phyloP scores from a whole-genome alignment of 1,284 basidiomycete genomes.

The Cystobasidiaceae sp. region DNA sequence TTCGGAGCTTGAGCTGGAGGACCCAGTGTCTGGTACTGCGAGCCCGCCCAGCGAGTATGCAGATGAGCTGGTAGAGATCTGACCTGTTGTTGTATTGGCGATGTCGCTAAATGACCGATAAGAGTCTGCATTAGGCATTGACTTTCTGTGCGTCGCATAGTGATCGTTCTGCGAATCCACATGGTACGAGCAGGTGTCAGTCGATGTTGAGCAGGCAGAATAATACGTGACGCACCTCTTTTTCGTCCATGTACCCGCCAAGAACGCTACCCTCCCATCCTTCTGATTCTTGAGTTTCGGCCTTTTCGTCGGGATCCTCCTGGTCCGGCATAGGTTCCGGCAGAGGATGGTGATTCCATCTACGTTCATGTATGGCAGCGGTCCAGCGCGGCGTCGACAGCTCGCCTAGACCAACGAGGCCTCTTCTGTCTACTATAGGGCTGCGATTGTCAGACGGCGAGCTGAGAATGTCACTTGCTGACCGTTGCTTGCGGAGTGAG shows the following conservation, averaged over 20 bases:
- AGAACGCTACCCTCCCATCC: conserved; percentile 25
- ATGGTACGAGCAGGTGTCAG: neutral
- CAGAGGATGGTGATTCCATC: conserved; percentile 34
- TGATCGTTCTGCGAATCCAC: conserved; percentile 5
- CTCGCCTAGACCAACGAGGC: conserved; percentile 89
- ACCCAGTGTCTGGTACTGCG: conserved; percentile 20
- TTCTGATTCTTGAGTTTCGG: too few species aligned
- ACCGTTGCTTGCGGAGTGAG: conserved; percentile 5
- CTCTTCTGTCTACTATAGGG: conserved; percentile 68
- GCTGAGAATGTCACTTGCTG: conserved; percentile 8
- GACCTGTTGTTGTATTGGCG: neutral
- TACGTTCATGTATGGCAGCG: conserved; percentile 44
- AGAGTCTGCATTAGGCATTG: conserved; percentile 24
- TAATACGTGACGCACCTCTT: too few species aligned
- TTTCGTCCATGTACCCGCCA: conserved; percentile 13
- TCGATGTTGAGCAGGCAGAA: too few species aligned
- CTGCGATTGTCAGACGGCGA: conserved; percentile 9
- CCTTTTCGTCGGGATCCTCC: too few species aligned
- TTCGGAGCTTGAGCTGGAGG: conserved; percentile 3
- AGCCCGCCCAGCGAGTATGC: conserved; percentile 34
- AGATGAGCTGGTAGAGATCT: conserved; percentile 26
- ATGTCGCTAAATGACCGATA: conserved; percentile 25
- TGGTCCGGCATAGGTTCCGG: too few species aligned
- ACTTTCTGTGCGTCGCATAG: conserved; percentile 19
- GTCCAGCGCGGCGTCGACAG: conserved; percentile 95